Evolutionary conservation across 2,329 filamentous ascomycete species (phyloP).

Genomic region (Colletotrichum musicola): DNA sequence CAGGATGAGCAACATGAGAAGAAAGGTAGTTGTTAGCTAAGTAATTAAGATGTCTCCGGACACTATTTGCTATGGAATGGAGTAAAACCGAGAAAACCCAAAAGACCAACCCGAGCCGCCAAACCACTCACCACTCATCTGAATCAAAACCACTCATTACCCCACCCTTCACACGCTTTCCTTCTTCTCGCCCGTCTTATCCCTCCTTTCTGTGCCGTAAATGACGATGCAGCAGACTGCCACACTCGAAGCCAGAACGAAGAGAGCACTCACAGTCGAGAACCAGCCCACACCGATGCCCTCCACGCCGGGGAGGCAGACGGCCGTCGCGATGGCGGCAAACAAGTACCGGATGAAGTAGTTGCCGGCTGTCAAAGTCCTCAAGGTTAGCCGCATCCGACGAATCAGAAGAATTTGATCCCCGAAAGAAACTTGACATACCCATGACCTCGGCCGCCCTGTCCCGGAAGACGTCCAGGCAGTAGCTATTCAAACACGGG

Average conservation of each 20-base stretch:
- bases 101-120: too few species aligned
- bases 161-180: background rate
- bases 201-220: constrained; percentile 18
- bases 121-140: background rate
- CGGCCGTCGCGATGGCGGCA: constrained; percentile 77
- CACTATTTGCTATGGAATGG: background rate
- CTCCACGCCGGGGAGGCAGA: constrained; percentile 79
- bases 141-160: background rate
- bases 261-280: constrained; percentile 69
- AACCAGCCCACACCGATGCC: constrained; percentile 86
- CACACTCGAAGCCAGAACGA: constrained; percentile 23
- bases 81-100: background rate
- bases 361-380: constrained; percentile 70
- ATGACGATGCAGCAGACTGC: constrained; percentile 33
- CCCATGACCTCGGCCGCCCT: constrained; percentile 38
- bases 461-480: constrained; percentile 37
- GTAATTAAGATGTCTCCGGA: too few species aligned
- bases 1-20: too few species aligned
- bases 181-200: constrained; percentile 3
- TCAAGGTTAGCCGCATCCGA: background rate
- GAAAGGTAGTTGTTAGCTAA: too few species aligned
- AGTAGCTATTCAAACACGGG: constrained; percentile 74
- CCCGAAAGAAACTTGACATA: background rate
- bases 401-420: background rate
- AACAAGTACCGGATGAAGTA: constrained; percentile 84